Evolutionary conservation across 164 flowering plant species (phyloP).

Genomic region (Kingdonia uniflora): DNA sequence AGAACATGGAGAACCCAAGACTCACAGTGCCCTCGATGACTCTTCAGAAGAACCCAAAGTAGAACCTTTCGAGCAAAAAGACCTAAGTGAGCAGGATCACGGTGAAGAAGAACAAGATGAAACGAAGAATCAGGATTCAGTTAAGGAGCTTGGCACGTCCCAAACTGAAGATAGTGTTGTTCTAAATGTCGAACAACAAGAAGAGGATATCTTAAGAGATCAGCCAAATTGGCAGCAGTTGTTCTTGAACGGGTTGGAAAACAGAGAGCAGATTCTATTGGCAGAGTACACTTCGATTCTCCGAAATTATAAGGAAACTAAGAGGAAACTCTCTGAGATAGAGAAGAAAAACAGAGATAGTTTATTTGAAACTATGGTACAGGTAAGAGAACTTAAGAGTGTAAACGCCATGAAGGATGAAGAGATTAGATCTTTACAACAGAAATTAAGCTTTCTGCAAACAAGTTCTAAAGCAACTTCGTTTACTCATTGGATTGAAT

Average conservation of each 20-base stretch:
- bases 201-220: constrained; percentile 12
- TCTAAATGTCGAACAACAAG: constrained; percentile 1
- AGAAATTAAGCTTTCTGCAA: constrained; percentile 33
- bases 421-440: constrained; percentile 32
- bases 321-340: constrained; percentile 37
- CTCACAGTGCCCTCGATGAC: too few relatives aligned
- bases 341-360: constrained; percentile 30
- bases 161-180: constrained; percentile 1
- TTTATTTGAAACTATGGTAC: constrained; percentile 19
- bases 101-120: neutral
- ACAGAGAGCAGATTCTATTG: constrained; percentile 38
- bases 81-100: neutral
- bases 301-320: constrained; percentile 43
- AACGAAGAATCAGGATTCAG: constrained; percentile 4
- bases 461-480: constrained; percentile 9
- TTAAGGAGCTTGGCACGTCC: constrained; percentile 7
- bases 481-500: constrained; percentile 9
- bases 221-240: constrained; percentile 50
- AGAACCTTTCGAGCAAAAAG: neutral
- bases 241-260: constrained; percentile 33
- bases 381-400: constrained; percentile 29
- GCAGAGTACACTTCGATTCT: constrained; percentile 42
- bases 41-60: too few relatives aligned
- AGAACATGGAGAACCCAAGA: too few relatives aligned
- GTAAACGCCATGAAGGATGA: constrained; percentile 41